Conservation (phyloP, 768 basidiomycete genomes). For the Lyophyllum atratum region DNA sequence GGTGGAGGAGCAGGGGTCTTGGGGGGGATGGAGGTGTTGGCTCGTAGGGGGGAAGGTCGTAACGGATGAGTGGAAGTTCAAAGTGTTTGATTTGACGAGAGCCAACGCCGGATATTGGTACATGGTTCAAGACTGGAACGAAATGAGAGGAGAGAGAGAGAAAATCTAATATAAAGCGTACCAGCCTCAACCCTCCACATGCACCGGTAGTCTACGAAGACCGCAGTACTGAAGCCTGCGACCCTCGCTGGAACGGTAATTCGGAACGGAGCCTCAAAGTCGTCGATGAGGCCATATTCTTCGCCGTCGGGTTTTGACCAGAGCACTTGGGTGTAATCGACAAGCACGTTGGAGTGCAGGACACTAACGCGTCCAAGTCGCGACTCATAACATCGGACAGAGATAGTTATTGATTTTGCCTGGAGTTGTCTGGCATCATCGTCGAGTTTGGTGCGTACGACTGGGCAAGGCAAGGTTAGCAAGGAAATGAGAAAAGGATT, state of each 20-base stretch:
- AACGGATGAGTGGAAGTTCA: conserved; percentile 72
- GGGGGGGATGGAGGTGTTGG: conserved; percentile 37
- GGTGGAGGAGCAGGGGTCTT: conserved; percentile 38
- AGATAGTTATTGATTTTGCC: conserved; percentile 67
- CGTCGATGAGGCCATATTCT: conserved; percentile 62
- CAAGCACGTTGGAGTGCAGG: conserved; percentile 63
- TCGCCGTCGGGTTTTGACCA: conserved; percentile 67
- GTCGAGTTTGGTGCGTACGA: conserved; percentile 72
- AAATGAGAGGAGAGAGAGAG: conserved; percentile 17
- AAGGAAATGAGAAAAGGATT: conserved; percentile 5
- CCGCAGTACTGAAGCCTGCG: conserved; percentile 66
- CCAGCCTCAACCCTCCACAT: conserved; percentile 86
- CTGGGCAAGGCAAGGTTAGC: conserved; percentile 33
- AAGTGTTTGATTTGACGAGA: conserved; percentile 67
- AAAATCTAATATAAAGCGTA: conserved; percentile 33
- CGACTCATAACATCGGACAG: conserved; percentile 84
- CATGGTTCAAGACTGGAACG: conserved; percentile 64
- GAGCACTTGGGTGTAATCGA: conserved; percentile 64
- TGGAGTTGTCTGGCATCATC: conserved; percentile 68
- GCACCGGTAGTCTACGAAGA: conserved; percentile 77
- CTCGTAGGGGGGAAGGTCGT: conserved; percentile 53
- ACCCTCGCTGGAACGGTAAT: conserved; percentile 65
- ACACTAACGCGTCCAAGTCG: conserved; percentile 62
- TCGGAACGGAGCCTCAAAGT: conserved; percentile 71
- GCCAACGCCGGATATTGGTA: conserved; percentile 65